Evolutionary conservation across 2,329 filamentous ascomycete genomes (phyloP).

Genomic region (Gliomastix tumulicola): DNA sequence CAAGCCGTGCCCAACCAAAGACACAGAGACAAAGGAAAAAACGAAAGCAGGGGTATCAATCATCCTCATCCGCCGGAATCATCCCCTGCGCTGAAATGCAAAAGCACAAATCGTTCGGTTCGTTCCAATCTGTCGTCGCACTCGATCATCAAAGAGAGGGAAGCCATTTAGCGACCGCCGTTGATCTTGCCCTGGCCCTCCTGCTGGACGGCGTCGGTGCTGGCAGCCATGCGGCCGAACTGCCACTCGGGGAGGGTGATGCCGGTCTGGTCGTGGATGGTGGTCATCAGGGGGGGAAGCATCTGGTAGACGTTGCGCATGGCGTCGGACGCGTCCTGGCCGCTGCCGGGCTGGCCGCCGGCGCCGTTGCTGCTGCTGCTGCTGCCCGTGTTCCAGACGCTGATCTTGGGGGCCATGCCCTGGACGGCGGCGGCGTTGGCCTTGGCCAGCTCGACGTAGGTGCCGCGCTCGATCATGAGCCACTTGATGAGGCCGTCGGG

Average conservation of each 20-base stretch:
- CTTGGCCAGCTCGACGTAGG: conserved; percentile 68
- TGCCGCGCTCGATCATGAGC: conserved; percentile 81
- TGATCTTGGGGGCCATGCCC: conserved; percentile 82
- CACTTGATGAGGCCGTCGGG: conserved; percentile 74
- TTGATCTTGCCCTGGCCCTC: conserved; percentile 9
- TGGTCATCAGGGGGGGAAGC: conserved; percentile 73
- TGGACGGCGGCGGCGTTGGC: conserved; percentile 71
- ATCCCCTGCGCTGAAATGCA: no score
- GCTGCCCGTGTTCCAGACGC: conserved; percentile 75
- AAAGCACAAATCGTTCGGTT: no score
- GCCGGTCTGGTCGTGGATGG: conserved; percentile 84
- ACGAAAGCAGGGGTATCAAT: no score
- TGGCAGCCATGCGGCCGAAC: conserved; percentile 40
- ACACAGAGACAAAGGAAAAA: no score
- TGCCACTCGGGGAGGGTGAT: conserved; percentile 75
- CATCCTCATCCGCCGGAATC: no score
- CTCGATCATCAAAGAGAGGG: background rate
- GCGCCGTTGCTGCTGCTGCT: conserved; percentile 29
- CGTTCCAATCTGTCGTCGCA: background rate
- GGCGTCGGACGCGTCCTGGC: conserved; percentile 43
- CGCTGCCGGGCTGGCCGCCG: conserved; percentile 28
- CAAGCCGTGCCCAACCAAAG: no score
- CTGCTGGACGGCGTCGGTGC: conserved; percentile 19
- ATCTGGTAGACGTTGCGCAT: conserved; percentile 81
- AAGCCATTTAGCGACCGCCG: no score